Evolutionary conservation across 805 yeast species (phyloP).

Genomic region (Nakazawaea ambrosiae): DNA sequence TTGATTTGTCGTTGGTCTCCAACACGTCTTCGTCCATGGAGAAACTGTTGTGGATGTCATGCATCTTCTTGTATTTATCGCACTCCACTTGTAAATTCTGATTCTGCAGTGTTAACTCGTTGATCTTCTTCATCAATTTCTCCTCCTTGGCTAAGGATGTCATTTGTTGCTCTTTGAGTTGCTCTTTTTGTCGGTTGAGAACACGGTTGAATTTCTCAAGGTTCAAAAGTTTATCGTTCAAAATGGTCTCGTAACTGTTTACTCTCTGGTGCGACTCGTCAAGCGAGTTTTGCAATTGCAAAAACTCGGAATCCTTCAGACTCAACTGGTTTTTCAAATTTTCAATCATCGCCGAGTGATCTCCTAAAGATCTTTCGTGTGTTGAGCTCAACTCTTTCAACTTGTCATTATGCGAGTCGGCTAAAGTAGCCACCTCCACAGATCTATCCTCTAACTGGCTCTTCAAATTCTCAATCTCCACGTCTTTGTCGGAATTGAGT

Average conservation of each 20-base stretch:
- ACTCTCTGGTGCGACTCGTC: not conserved
- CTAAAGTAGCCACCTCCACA: not conserved
- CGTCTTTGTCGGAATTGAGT: not conserved
- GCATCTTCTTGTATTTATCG: constrained; percentile 5
- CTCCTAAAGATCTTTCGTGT: not conserved
- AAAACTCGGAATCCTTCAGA: not conserved
- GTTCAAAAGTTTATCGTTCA: constrained; percentile 4
- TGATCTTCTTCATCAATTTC: constrained; percentile 5
- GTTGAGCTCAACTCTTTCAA: not conserved
- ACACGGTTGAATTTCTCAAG: constrained; percentile 4
- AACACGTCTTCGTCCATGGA: constrained; percentile 3
- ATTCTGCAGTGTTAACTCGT: constrained; percentile 7
- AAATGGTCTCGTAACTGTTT: not conserved
- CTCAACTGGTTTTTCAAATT: not conserved
- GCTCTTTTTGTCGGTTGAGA: constrained; percentile 6
- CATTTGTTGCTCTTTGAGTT: constrained; percentile 3
- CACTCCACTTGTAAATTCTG: constrained; percentile 8
- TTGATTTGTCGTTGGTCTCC: not conserved
- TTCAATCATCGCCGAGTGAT: not conserved
- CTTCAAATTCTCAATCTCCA: constrained; percentile 1
- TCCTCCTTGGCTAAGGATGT: constrained; percentile 5
- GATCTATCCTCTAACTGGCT: not conserved
- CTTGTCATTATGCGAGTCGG: not conserved
- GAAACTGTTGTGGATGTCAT: not conserved
- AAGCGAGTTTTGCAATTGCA: not conserved